Evolutionary conservation across 768 basidiomycete species (phyloP).

Genomic region (Boletus coccyginus): DNA sequence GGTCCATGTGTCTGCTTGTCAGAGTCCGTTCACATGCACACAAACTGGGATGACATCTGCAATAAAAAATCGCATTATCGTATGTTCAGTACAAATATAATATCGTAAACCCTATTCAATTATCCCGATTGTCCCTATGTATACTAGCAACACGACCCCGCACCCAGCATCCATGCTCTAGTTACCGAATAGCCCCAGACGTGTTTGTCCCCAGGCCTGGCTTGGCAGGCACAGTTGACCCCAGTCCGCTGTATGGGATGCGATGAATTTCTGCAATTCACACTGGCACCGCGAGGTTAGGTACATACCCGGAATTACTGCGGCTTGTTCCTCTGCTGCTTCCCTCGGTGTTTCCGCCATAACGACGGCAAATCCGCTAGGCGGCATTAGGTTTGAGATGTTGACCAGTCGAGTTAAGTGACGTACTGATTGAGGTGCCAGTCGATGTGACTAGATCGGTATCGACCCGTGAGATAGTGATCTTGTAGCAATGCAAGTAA

Average conservation of each 20-base stretch:
- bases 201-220: neutral
- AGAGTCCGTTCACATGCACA: neutral
- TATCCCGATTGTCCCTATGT: neutral
- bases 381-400: neutral
- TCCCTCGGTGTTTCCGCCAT: slow-evolving; percentile 23
- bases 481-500: neutral
- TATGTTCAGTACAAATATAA: neutral
- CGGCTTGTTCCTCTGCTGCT: slow-evolving; percentile 5
- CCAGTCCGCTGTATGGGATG: slow-evolving; percentile 19
- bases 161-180: neutral
- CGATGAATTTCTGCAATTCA: neutral
- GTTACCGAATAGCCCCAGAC: neutral
- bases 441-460: slow-evolving; percentile 25
- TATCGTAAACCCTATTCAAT: neutral
- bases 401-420: neutral
- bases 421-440: slow-evolving; percentile 30
- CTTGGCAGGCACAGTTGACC: slow-evolving; percentile 12
- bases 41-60: neutral
- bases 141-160: neutral
- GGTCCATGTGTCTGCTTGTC: too few relatives aligned
- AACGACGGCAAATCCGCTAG: slow-evolving; percentile 29
- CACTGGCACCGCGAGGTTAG: neutral
- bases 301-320: slow-evolving; percentile 22
- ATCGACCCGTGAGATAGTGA: neutral
- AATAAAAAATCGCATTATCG: neutral